Percentiles rank a stretch among this genome's conserved stretches.
Evolutionary conservation across 2,329 filamentous ascomycete genomes (phyloP).

Genomic region (Colletotrichum orchidophilum): DNA sequence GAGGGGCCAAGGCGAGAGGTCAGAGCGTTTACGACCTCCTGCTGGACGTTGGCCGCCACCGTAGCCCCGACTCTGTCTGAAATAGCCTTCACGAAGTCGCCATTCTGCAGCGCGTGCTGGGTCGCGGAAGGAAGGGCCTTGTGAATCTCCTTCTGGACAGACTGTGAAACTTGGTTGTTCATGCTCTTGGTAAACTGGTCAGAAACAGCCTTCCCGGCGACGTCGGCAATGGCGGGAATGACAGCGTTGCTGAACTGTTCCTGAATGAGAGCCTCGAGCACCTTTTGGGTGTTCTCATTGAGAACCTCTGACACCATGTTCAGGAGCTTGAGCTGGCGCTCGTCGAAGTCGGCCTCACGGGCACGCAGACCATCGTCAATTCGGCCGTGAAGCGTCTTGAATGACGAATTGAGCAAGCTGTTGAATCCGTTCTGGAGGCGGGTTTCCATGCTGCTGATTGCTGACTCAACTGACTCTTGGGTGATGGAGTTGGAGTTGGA

Average conservation of each 20-base stretch:
- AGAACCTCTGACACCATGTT: constrained; percentile 69
- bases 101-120: constrained; percentile 74
- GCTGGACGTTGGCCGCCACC: constrained; percentile 74
- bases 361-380: constrained; percentile 70
- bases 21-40: constrained; percentile 70
- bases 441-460: constrained; percentile 64
- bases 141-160: constrained; percentile 78
- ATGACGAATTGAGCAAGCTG: constrained; percentile 62
- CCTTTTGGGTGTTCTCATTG: constrained; percentile 73
- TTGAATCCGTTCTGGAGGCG: constrained; percentile 61
- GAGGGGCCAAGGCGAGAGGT: constrained; percentile 72
- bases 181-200: constrained; percentile 77
- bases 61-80: constrained; percentile 76
- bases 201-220: constrained; percentile 74
- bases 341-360: constrained; percentile 61
- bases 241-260: constrained; percentile 79
- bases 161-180: constrained; percentile 70
- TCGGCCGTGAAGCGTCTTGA: constrained; percentile 70
- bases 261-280: constrained; percentile 79
- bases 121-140: constrained; percentile 74
- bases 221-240: constrained; percentile 76
- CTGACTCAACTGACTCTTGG: constrained; percentile 59
- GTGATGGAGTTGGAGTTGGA: constrained; percentile 43
- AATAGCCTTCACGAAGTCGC: constrained; percentile 76
- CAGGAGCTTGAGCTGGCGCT: constrained; percentile 63